phyloP scores from a whole-genome alignment of 2,329 filamentous ascomycete species.

The Pleoardoris graminearum region DNA sequence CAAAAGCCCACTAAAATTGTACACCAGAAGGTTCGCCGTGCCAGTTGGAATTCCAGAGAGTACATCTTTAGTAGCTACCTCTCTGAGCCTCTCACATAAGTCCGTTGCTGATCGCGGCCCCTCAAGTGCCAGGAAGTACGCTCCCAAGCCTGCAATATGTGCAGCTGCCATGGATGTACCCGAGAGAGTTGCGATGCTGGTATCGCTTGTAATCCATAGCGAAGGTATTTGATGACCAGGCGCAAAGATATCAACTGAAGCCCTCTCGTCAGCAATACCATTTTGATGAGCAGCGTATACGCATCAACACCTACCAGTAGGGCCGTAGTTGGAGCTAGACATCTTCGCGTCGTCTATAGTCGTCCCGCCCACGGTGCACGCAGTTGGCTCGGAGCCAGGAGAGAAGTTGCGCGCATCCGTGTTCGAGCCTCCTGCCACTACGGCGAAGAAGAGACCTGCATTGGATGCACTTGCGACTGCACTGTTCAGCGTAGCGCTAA shows the following conservation, averaged over 20 bases:
- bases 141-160: slow-evolving; percentile 27
- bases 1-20: slow-evolving; percentile 15
- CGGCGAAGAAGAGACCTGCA: slow-evolving; percentile 32
- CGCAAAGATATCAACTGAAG: slow-evolving; percentile 36
- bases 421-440: slow-evolving; percentile 33
- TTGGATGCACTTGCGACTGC: slow-evolving; percentile 28
- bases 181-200: slow-evolving; percentile 8
- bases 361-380: slow-evolving; percentile 36
- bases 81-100: slow-evolving; percentile 14
- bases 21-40: slow-evolving; percentile 21
- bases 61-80: slow-evolving; percentile 16
- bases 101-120: slow-evolving; percentile 21
- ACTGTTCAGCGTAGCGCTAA: slow-evolving; percentile 26
- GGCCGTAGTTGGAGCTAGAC: slow-evolving; percentile 20
- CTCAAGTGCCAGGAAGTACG: slow-evolving; percentile 23
- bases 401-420: slow-evolving; percentile 25
- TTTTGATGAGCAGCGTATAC: no score
- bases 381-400: slow-evolving; percentile 34
- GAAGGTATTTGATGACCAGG: slow-evolving; percentile 44
- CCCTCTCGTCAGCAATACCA: not conserved
- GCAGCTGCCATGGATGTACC: slow-evolving; percentile 28
- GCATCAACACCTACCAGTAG: slow-evolving; percentile 13
- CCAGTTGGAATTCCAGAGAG: slow-evolving; percentile 14
- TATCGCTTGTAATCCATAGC: slow-evolving; percentile 46
- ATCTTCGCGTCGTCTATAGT: slow-evolving; percentile 12